Evolutionary conservation across 352 stramenopile species (phyloP), one percentile per base, ranked within the genome.

Genomic region (Pythium angustatum): DNA sequence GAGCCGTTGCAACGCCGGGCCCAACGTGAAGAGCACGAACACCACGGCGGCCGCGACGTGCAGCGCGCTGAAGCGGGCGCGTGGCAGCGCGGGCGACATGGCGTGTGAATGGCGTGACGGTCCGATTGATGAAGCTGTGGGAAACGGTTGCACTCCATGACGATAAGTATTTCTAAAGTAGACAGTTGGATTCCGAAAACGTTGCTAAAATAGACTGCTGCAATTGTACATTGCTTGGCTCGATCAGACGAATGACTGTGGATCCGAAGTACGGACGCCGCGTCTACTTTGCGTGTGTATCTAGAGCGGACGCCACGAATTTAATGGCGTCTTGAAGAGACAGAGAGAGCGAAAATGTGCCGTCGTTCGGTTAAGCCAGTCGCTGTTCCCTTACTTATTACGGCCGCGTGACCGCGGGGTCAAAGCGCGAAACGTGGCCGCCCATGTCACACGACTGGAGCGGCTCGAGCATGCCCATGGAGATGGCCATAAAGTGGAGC

Each of bases 401-500:
- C 9, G 9, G 3, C 26, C 2, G 6, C 7, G 7, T 7, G 44
- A 6, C 27, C 7, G 24, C n/a, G 27, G 58, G 34, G 10, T 58
- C 47, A 33, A 63, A 62, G 19, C 19, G 27, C 30, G 50, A 52
- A 50, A 62, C 41, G 28, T 45, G 48, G 31, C 64, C 64, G 28
- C 64, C 65, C 65, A 72, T 72, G 49, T 72, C 65, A 40, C 77
- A 85, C 45, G 76, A 73, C 33, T 76, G 58, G 28, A 85, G 58
- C 21, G 76, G 72, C 63, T 80, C 64, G 19, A 77, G 55, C 30
- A 81, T 67, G 36, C 69, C 65, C 69, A 84, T 79, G 2, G 74
- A 79, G 38, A 85, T 74, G 49, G 76, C 77, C 54, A 75, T 66
- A 55, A 81, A 88, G 62, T 84, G 76, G 45, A 76, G 52, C 0